phyloP scores from a whole-genome alignment of 257 asterid species.

The Nicotiana paniculata region DNA sequence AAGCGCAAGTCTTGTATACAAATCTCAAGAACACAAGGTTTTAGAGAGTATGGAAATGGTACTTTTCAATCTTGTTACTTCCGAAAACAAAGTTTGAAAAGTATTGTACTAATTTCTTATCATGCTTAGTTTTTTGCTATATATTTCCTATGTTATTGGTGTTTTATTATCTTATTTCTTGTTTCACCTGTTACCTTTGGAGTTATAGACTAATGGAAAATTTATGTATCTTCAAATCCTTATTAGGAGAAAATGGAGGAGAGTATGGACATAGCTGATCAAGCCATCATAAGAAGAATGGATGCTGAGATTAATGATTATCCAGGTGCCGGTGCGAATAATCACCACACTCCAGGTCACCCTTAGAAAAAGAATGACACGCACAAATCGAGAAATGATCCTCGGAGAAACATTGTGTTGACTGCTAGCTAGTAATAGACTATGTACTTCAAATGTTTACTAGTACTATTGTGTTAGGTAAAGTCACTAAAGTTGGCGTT shows the following conservation, averaged over 20 bases:
- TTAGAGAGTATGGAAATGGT: slow-evolving; percentile 22
- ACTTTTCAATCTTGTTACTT: not conserved
- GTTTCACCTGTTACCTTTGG: not conserved
- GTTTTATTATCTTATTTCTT: not conserved
- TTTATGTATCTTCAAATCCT: not conserved
- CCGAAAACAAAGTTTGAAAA: not conserved
- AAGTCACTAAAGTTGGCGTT: not conserved
- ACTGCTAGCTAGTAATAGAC: slow-evolving; percentile 17
- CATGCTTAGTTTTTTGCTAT: not conserved
- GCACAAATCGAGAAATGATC: too few species aligned
- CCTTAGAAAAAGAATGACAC: slow-evolving; percentile 18
- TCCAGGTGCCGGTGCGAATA: slow-evolving; percentile 64
- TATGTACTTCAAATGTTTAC: not conserved
- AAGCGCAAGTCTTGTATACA: slow-evolving; percentile 25
- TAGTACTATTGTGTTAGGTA: not conserved
- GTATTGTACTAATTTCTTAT: not conserved
- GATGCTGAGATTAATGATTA: slow-evolving; percentile 51
- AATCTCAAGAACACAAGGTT: slow-evolving; percentile 15
- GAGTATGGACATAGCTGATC: not conserved
- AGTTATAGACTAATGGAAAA: too few species aligned
- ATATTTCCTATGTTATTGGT: not conserved
- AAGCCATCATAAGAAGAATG: slow-evolving; percentile 25
- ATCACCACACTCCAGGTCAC: slow-evolving; percentile 59
- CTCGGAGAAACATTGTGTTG: not conserved
- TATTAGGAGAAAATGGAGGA: slow-evolving; percentile 25